Conservation (phyloP, 1,284 basidiomycete genomes). For the Abortiporus biennis region DNA sequence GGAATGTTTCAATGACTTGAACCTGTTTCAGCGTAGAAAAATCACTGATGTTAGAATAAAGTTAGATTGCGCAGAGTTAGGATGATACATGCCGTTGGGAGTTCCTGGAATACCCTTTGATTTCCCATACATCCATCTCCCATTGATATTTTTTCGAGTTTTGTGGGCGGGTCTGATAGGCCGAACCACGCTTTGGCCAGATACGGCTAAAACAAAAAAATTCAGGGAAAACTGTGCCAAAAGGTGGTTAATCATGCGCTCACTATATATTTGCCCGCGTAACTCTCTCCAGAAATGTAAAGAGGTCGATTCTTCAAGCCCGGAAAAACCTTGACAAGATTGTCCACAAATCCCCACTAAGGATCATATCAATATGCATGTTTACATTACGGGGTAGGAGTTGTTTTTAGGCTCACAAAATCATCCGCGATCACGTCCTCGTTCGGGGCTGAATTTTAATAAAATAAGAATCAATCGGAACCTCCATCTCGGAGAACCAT, state of each 20-base stretch:
- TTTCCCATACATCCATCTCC: slow-evolving; percentile 58
- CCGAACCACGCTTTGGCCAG: slow-evolving; percentile 66
- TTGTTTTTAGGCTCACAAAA: slow-evolving; percentile 43
- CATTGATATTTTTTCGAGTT: slow-evolving; percentile 58
- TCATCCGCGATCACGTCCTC: slow-evolving; percentile 66
- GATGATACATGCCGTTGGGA: slow-evolving; percentile 41
- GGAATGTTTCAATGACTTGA: slow-evolving; percentile 59
- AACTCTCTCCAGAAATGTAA: slow-evolving; percentile 28
- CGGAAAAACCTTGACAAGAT: slow-evolving; percentile 27
- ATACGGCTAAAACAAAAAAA: slow-evolving; percentile 44
- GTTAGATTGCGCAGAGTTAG: not conserved
- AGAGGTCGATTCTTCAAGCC: slow-evolving; percentile 24
- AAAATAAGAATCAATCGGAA: too few species aligned
- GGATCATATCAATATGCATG: not conserved
- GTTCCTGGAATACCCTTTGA: slow-evolving; percentile 38
- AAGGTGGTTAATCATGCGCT: slow-evolving; percentile 14
- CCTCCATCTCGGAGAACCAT: too few species aligned
- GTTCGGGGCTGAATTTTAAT: slow-evolving; percentile 51
- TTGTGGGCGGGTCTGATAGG: slow-evolving; percentile 59
- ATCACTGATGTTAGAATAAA: not conserved
- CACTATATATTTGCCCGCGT: slow-evolving; percentile 34
- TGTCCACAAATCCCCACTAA: slow-evolving; percentile 20
- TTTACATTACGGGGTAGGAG: not conserved
- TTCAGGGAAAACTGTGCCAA: not conserved
- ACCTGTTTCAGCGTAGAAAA: too few species aligned